Evolutionary conservation across 2,329 filamentous ascomycete genomes (phyloP).

Genomic region (Chaetomiaceae sp.): DNA sequence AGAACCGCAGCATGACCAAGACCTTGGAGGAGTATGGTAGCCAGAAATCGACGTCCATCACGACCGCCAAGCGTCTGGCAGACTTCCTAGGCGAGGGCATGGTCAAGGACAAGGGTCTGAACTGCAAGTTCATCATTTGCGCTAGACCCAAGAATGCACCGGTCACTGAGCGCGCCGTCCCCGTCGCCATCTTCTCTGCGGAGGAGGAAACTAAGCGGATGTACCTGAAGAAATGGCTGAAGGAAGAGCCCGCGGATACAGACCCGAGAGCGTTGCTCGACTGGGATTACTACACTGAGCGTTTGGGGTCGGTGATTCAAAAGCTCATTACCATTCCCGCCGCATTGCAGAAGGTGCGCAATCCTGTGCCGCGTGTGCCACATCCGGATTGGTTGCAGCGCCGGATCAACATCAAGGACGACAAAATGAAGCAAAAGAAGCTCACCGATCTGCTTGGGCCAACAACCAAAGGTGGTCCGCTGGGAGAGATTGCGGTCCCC

Average conservation of each 20-base stretch:
- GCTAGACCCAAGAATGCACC: slow-evolving; percentile 79
- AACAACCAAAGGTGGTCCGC: slow-evolving; percentile 53
- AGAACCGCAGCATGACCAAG: slow-evolving; percentile 98
- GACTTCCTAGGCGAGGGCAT: slow-evolving; percentile 98
- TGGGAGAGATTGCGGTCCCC: slow-evolving; percentile 57
- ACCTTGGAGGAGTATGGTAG: slow-evolving; percentile 91
- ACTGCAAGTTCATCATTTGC: slow-evolving; percentile 99
- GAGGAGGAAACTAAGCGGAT: slow-evolving; percentile 81
- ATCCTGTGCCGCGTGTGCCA: slow-evolving; percentile 86
- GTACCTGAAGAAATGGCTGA: slow-evolving; percentile 92
- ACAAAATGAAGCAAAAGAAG: slow-evolving; percentile 98
- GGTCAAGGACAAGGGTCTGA: slow-evolving; percentile 98
- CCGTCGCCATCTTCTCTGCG: slow-evolving; percentile 94
- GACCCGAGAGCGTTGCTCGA: slow-evolving; percentile 87
- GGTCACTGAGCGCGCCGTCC: slow-evolving; percentile 89
- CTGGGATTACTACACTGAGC: slow-evolving; percentile 96
- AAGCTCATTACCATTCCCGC: slow-evolving; percentile 99
- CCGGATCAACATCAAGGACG: slow-evolving; percentile 90
- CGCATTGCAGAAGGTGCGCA: slow-evolving; percentile 88
- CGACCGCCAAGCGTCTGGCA: slow-evolving; percentile 87
- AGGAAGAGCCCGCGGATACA: slow-evolving; percentile 85
- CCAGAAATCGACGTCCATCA: slow-evolving; percentile 99
- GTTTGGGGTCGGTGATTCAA: slow-evolving; percentile 93
- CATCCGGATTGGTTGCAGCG: slow-evolving; percentile 97
- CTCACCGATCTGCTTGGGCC: slow-evolving; percentile 80